Evolutionary conservation across 768 basidiomycete genomes (phyloP).

Genomic region (Auriscalpium orientale): DNA sequence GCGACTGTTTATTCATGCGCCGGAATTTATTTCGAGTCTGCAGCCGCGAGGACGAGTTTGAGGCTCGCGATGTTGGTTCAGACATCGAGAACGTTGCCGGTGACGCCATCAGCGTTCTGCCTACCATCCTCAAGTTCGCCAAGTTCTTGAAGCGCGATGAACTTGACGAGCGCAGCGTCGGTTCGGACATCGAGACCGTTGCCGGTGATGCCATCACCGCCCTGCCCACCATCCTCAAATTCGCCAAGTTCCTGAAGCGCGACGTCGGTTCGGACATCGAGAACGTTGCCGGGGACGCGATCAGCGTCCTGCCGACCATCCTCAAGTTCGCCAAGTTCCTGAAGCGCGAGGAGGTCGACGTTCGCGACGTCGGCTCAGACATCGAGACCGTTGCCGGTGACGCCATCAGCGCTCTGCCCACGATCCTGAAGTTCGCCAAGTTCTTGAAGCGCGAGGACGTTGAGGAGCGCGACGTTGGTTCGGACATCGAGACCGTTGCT

Average conservation of each 20-base stretch:
- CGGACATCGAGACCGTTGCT: not conserved
- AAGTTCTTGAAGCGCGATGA: not conserved
- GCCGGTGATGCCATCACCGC: no score
- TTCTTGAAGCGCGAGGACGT: not conserved
- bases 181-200: not conserved
- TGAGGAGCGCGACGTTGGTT: not conserved
- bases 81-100: not conserved
- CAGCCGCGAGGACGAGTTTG: not conserved
- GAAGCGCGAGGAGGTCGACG: constrained; percentile 15
- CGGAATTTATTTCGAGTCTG: no score
- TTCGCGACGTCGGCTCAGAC: no score
- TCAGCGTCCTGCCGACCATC: constrained; percentile 39
- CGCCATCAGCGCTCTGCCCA: constrained; percentile 1
- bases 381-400: no score
- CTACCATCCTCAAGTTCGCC: not conserved
- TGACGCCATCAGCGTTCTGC: not conserved
- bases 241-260: not conserved
- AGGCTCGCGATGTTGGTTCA: not conserved
- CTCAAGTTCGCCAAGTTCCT: constrained; percentile 75
- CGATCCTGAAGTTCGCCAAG: not conserved
- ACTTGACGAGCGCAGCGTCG: not conserved
- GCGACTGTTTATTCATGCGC: no score
- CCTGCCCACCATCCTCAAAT: not conserved
- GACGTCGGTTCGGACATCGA: not conserved
- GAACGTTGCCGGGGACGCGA: not conserved